Evolutionary conservation across 768 basidiomycete species (phyloP).

Genomic region (Collybia nuda): DNA sequence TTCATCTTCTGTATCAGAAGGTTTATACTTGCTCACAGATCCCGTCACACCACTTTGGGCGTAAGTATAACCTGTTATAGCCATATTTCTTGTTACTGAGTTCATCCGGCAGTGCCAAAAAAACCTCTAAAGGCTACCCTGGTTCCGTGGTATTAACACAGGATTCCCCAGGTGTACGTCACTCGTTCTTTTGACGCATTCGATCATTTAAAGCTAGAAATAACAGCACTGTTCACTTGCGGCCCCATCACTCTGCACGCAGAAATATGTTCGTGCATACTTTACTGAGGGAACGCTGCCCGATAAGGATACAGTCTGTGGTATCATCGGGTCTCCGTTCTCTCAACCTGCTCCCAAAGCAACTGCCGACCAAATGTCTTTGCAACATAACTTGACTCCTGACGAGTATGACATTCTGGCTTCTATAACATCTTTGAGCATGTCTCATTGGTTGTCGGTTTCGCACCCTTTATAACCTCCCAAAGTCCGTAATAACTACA

Average conservation of each 20-base stretch:
- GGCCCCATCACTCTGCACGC: slow-evolving; percentile 23
- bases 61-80: slow-evolving; percentile 10
- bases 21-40: slow-evolving; percentile 8
- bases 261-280: slow-evolving; percentile 33
- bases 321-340: slow-evolving; percentile 27
- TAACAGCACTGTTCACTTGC: slow-evolving; percentile 23
- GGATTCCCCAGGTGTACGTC: slow-evolving; percentile 37
- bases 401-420: too few relatives aligned
- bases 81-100: neutral
- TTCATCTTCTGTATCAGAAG: neutral
- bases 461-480: too few relatives aligned
- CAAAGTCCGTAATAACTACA: too few relatives aligned
- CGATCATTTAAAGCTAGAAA: neutral
- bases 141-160: slow-evolving; percentile 41
- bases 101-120: slow-evolving; percentile 30
- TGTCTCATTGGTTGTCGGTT: too few relatives aligned
- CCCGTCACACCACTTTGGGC: slow-evolving; percentile 24
- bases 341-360: neutral
- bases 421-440: too few relatives aligned
- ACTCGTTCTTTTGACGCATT: neutral
- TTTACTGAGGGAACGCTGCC: slow-evolving; percentile 41
- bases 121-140: slow-evolving; percentile 33
- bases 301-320: slow-evolving; percentile 36
- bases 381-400: too few relatives aligned
- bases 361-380: too few relatives aligned